Conservation (phyloP, 805 yeast species). For the Metschnikowia similis region DNA sequence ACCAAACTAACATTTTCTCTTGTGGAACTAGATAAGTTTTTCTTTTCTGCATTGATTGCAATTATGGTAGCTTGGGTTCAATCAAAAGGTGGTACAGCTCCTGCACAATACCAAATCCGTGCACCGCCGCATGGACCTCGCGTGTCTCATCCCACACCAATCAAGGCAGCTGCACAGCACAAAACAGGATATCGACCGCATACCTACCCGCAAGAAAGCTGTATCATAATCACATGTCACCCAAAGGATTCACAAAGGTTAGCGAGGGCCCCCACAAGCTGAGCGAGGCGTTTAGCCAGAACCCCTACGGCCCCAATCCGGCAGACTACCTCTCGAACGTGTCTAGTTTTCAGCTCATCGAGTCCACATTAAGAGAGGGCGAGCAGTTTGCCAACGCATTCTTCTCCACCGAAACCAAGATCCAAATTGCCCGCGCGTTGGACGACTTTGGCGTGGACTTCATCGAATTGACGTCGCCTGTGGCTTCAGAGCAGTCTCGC, state of each 20-base stretch:
- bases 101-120: not conserved
- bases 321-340: conserved; percentile 90
- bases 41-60: not conserved
- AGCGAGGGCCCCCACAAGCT: conserved; percentile 31
- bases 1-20: no score
- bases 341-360: conserved; percentile 82
- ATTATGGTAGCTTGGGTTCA: not conserved
- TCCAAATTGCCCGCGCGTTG: conserved; percentile 93
- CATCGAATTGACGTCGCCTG: conserved; percentile 96
- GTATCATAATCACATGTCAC: conserved; percentile 19
- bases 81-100: not conserved
- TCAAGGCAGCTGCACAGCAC: not conserved
- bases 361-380: conserved; percentile 95
- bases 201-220: not conserved
- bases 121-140: not conserved
- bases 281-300: conserved; percentile 25
- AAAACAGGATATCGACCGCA: not conserved
- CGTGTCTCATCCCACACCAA: not conserved
- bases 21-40: no score
- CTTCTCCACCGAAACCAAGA: conserved; percentile 89
- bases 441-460: conserved; percentile 98
- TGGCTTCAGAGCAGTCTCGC: conserved; percentile 92
- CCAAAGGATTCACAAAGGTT: conserved; percentile 34
- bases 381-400: conserved; percentile 98
- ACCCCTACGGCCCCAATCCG: conserved; percentile 96